Conservation (phyloP, 2,329 filamentous ascomycete species). For the Aspergillus quadrilineatus region DNA sequence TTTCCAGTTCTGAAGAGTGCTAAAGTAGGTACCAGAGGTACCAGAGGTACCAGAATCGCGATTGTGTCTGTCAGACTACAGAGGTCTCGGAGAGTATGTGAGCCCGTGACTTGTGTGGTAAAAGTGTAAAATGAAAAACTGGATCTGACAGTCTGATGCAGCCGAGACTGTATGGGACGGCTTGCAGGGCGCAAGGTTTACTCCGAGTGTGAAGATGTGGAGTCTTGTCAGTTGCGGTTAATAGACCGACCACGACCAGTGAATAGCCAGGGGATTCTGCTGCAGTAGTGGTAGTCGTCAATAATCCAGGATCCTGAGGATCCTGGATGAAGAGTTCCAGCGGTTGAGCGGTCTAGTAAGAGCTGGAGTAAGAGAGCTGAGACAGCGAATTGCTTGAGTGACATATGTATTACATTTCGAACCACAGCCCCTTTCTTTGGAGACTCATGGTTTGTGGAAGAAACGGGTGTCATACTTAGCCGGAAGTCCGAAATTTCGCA, state of each 20-base stretch:
- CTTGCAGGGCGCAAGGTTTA: not conserved
- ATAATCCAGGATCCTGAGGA: not conserved
- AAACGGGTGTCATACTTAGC: not conserved
- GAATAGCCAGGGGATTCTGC: not conserved
- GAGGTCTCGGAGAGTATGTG: not conserved
- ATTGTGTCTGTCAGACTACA: not conserved
- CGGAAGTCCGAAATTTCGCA: slow-evolving; percentile 3
- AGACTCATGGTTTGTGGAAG: slow-evolving; percentile 5
- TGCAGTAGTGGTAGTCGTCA: not conserved
- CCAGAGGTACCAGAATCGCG: no score
- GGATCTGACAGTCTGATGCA: not conserved
- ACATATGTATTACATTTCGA: slow-evolving; percentile 4
- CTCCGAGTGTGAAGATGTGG: not conserved
- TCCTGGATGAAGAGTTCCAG: not conserved
- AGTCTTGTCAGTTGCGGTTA: not conserved
- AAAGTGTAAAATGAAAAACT: not conserved
- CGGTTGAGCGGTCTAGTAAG: not conserved
- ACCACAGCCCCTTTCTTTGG: not conserved
- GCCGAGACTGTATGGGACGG: not conserved
- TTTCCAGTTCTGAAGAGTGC: no score
- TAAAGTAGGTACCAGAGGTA: no score
- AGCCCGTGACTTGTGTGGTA: not conserved
- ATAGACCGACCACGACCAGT: not conserved
- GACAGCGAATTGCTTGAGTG: not conserved
- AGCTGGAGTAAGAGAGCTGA: not conserved